A percentile compares a stretch with the other conserved stretches of the same genome.
These are phyloP conservation scores for Platanthera guangdongensis DNA, from an alignment of 106 monocot genomes.

Conservation along the genomic window DNA sequence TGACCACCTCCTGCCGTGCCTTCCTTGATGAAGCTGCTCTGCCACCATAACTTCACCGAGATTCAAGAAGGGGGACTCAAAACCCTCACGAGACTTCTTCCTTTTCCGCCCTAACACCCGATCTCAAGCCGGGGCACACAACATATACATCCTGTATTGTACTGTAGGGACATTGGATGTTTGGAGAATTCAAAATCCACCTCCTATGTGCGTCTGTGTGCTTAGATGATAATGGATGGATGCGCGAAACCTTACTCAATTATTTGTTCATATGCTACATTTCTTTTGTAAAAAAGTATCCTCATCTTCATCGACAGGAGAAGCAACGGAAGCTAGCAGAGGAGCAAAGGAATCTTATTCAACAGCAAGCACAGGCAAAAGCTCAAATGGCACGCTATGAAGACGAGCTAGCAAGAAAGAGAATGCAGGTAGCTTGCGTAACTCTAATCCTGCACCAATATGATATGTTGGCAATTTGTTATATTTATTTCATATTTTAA, in stretches of 20 bases:
- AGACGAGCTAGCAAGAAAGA: constrained; percentile 91
- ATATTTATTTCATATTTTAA: neutral
- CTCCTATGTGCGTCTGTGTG: neutral
- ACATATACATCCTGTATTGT: neutral
- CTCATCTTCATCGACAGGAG: constrained; percentile 46
- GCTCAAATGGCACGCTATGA: constrained; percentile 88
- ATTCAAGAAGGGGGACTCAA: no score
- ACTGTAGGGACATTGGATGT: neutral
- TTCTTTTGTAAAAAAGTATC: neutral
- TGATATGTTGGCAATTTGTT: neutral
- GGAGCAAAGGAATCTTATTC: constrained; percentile 64
- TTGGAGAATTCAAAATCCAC: neutral
- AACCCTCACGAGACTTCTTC: no score
- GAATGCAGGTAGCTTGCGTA: constrained; percentile 64
- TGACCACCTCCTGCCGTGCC: no score
- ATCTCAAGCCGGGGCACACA: no score
- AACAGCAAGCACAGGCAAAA: constrained; percentile 81
- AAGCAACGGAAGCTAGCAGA: constrained; percentile 69
- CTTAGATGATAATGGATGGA: neutral
- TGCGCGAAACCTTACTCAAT: neutral
- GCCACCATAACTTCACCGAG: no score
- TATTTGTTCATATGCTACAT: neutral
- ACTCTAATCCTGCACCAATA: neutral
- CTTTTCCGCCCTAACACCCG: no score
- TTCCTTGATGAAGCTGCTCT: no score